Percentiles rank a stretch among this genome's conserved stretches.
Evolutionary conservation across 495 filamentous ascomycete genomes (phyloP).

Genomic region (Penicillium lividum): DNA sequence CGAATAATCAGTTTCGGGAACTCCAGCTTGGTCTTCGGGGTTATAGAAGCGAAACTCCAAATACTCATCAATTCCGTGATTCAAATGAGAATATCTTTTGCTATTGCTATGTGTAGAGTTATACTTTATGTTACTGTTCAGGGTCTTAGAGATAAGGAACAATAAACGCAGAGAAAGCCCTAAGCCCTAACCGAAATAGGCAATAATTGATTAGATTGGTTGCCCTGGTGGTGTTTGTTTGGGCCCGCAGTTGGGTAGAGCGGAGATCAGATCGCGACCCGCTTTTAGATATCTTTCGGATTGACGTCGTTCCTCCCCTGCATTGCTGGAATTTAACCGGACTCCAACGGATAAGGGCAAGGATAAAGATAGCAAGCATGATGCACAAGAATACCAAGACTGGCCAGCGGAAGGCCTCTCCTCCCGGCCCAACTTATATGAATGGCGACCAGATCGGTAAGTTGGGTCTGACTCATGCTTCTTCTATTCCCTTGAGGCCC

Average conservation of each 20-base stretch:
- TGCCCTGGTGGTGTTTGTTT: conserved; percentile 33
- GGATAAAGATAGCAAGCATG: conserved; percentile 15
- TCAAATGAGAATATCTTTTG: too few relatives aligned
- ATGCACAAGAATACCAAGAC: conserved; percentile 46
- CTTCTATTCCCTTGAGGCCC: not conserved
- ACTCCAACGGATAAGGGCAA: not conserved
- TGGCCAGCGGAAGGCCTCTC: conserved; percentile 61
- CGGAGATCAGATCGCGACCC: conserved; percentile 10
- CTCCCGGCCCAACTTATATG: conserved; percentile 81
- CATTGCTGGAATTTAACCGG: conserved; percentile 5
- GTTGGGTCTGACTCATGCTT: conserved; percentile 26
- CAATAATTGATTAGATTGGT: conserved; percentile 10
- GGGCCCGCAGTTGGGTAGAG: conserved; percentile 15
- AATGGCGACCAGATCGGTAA: conserved; percentile 83
- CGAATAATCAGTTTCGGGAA: conserved; percentile 84
- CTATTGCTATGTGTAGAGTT: too few relatives aligned
- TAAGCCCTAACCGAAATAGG: conserved; percentile 24
- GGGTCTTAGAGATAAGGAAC: not conserved
- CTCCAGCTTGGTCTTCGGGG: conserved; percentile 62
- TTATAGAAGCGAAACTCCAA: conserved; percentile 73
- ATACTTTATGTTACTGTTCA: too few relatives aligned
- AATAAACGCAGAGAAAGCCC: conserved; percentile 8
- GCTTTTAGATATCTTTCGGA: conserved; percentile 14
- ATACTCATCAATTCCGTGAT: too few relatives aligned
- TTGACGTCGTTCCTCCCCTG: conserved; percentile 13